These are phyloP conservation scores for Haplosporangium sp. DNA, from an alignment of 371 early-diverging fungal species.

Conservation along the genomic window DNA sequence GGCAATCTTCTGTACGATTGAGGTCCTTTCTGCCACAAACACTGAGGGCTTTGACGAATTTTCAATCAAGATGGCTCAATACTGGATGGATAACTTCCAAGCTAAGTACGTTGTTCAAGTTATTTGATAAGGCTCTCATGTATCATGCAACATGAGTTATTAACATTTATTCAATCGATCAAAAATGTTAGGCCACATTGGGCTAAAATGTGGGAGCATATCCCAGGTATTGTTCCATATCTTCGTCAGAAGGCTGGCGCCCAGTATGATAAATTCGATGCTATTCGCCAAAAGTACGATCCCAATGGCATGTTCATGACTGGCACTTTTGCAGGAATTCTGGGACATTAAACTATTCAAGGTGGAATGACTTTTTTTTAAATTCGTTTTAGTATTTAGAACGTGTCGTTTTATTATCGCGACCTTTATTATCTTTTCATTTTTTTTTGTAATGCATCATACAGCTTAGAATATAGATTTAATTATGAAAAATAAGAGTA, in stretches of 20 bases:
- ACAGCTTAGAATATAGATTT: no score
- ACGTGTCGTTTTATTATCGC: no score
- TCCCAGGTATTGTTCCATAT: constrained; percentile 33
- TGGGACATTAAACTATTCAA: constrained; percentile 22
- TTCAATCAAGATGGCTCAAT: constrained; percentile 26
- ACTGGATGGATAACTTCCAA: constrained; percentile 52
- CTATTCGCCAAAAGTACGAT: constrained; percentile 54
- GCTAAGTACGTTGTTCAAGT: constrained; percentile 27
- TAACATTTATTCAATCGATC: background rate
- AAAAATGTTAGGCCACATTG: constrained; percentile 35
- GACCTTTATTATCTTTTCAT: no score
- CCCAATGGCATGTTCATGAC: constrained; percentile 54
- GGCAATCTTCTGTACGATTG: constrained; percentile 42
- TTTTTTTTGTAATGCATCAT: no score
- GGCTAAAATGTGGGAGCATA: constrained; percentile 52
- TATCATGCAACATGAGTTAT: background rate
- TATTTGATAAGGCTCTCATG: no score
- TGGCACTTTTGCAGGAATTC: constrained; percentile 23
- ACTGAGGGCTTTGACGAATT: constrained; percentile 48
- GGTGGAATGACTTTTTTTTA: no score
- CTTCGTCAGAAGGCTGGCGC: constrained; percentile 17
- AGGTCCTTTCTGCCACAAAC: constrained; percentile 30
- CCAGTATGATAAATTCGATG: constrained; percentile 37
- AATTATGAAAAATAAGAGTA: no score
- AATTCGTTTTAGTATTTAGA: no score